Conservation (phyloP, 495 filamentous ascomycete genomes). For the Hypoxylon crocopeplum region DNA sequence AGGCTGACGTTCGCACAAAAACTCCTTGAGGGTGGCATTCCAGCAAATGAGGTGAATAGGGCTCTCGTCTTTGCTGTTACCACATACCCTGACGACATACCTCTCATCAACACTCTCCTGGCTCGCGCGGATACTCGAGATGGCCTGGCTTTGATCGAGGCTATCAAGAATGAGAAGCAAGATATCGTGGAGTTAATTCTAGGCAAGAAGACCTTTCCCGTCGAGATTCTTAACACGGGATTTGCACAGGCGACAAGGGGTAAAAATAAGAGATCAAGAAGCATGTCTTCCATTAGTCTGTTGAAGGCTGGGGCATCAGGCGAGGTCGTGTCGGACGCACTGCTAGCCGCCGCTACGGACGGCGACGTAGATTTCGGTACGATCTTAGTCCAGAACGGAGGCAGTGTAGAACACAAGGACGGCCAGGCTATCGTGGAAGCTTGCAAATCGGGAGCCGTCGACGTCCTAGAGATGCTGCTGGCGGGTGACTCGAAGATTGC, state of each 20-base stretch:
- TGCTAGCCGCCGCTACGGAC: constrained; percentile 51
- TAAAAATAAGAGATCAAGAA: constrained; percentile 38
- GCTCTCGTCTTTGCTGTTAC: constrained; percentile 51
- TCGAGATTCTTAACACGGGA: constrained; percentile 36
- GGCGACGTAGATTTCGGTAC: constrained; percentile 52
- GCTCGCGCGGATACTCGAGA: constrained; percentile 49
- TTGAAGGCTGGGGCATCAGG: constrained; percentile 47
- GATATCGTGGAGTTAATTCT: constrained; percentile 50
- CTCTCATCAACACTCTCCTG: constrained; percentile 47
- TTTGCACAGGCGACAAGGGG: constrained; percentile 45
- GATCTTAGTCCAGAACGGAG: constrained; percentile 49
- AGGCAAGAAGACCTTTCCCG: constrained; percentile 40
- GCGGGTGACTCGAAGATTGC: constrained; percentile 38
- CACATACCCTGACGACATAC: constrained; percentile 48
- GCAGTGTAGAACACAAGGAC: constrained; percentile 51
- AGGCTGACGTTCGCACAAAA: constrained; percentile 50
- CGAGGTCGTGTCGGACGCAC: constrained; percentile 46
- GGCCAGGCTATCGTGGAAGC: constrained; percentile 56
- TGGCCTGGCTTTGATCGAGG: constrained; percentile 49
- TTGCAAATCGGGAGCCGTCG: constrained; percentile 45
- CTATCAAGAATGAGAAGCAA: constrained; percentile 43
- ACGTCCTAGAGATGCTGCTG: constrained; percentile 52
- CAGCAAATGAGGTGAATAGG: constrained; percentile 47
- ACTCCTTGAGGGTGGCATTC: constrained; percentile 50
- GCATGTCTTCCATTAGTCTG: constrained; percentile 44